Base-by-base conservation (phyloP, 2,329 filamentous ascomycete genomes). In the Talaromyces sp. region DNA sequence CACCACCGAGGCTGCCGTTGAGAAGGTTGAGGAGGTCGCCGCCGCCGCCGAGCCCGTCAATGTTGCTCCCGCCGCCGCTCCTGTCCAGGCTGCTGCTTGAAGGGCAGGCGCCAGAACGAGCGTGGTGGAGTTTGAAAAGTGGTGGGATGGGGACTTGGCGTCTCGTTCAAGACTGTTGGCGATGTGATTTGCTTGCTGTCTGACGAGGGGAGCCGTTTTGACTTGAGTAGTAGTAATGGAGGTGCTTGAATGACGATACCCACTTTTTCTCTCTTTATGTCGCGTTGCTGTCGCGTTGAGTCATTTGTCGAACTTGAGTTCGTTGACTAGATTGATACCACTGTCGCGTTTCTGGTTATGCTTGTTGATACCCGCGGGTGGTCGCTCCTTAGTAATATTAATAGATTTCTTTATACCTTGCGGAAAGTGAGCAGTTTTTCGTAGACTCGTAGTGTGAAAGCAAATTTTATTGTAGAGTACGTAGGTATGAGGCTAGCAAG, bases 71-170 rank as follows among this genome's bases (percentile, higher is more conserved):
- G 67, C 69, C 53, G 64, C 73, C 42, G 70, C 74, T 30, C 72
- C 75, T 30, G 75, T 78, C 61, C 74, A 77, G 71, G 75, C 76
- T 69, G 75, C 76, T 61, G 75, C 76, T 69, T 78, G 73, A 78
- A 76, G 65, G 67, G 65, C 64, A 64, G 65, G 65, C 60, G 64
- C 69, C 65, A 67, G 66, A 63, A 69, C 69, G 65, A 72, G 72
- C 62, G 64, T 70, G 58, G 66, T 75, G 63, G 73, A 77, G 69
- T 76, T 71, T 68, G 74, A 77, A 68, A 73, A 75, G 65, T 77
- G 74, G 75, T 77, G 75, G 75, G 74, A 59, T 63, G 65, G 69
- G 61, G 71, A 65, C 65, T 73, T 67, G 68, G 63, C 64, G 59
- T 71, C 65, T 69, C 68, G 67, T 69, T 68, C 65, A 64, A 66